Conservation (phyloP, 352 stramenopile genomes). For the Globisporangium middletonii region DNA sequence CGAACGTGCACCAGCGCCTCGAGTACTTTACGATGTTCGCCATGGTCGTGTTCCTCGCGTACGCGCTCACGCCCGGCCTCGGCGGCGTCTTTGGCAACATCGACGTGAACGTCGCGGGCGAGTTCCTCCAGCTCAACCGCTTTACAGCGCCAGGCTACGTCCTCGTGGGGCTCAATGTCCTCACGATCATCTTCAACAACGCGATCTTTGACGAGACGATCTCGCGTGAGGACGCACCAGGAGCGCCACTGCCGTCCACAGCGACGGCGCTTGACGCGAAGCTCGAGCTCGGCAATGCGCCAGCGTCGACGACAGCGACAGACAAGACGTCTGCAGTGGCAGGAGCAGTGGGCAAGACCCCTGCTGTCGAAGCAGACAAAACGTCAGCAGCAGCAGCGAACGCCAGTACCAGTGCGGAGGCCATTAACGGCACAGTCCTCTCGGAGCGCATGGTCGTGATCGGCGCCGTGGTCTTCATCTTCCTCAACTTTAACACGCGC, state of each 20-base stretch:
- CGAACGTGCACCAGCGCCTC: slow-evolving; percentile 43
- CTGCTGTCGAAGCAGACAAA: too few relatives aligned
- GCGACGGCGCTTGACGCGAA: neutral
- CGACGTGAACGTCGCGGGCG: slow-evolving; percentile 25
- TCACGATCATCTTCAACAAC: slow-evolving; percentile 37
- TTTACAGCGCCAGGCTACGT: slow-evolving; percentile 55
- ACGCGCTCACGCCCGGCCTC: slow-evolving; percentile 60
- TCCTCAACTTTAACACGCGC: slow-evolving; percentile 53
- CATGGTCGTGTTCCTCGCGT: slow-evolving; percentile 64
- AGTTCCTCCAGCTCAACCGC: slow-evolving; percentile 49
- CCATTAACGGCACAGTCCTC: slow-evolving; percentile 3
- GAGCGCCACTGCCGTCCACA: neutral
- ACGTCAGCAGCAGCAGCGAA: neutral
- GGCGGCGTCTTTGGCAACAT: slow-evolving; percentile 40
- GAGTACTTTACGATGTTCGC: slow-evolving; percentile 67
- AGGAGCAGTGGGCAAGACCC: neutral
- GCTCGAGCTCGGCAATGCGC: neutral
- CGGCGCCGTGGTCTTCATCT: slow-evolving; percentile 55
- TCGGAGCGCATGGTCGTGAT: slow-evolving; percentile 28
- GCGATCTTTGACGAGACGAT: slow-evolving; percentile 47
- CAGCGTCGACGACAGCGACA: neutral
- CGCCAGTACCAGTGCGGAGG: neutral
- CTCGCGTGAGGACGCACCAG: slow-evolving; percentile 31
- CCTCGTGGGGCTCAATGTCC: slow-evolving; percentile 38
- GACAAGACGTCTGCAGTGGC: neutral